phyloP scores from a whole-genome alignment of 371 early-diverging fungal genomes.

The Lichtheimia hyalospora region DNA sequence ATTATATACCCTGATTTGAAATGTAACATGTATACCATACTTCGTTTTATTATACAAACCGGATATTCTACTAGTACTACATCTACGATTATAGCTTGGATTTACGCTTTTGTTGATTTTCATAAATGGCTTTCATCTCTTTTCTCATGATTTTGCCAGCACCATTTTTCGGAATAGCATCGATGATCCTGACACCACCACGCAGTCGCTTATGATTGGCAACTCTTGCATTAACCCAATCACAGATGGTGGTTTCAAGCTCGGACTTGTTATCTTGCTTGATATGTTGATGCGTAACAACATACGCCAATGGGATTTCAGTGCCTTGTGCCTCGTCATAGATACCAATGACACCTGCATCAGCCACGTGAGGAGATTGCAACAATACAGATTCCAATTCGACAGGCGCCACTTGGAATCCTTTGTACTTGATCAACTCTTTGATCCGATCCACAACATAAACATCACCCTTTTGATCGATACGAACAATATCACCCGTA shows the following conservation, averaged over 20 bases:
- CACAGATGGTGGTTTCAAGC: slow-evolving; percentile 40
- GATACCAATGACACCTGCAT: slow-evolving; percentile 73
- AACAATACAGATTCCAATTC: slow-evolving; percentile 68
- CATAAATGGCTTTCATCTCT: slow-evolving; percentile 11
- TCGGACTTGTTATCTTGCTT: not conserved
- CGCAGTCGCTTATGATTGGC: slow-evolving; percentile 72
- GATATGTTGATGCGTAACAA: slow-evolving; percentile 51
- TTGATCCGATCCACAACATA: slow-evolving; percentile 73
- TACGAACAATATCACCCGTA: slow-evolving; percentile 79
- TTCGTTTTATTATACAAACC: not conserved
- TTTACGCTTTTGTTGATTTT: not conserved
- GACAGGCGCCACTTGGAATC: slow-evolving; percentile 74
- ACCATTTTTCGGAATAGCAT: slow-evolving; percentile 72
- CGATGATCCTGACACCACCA: slow-evolving; percentile 72
- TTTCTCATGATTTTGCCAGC: slow-evolving; percentile 79
- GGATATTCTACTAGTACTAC: no score
- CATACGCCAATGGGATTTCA: slow-evolving; percentile 79
- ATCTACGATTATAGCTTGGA: not conserved
- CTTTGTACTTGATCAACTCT: slow-evolving; percentile 78
- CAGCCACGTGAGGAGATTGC: slow-evolving; percentile 65
- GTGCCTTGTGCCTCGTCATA: slow-evolving; percentile 65
- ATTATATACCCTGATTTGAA: not conserved
- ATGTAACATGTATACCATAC: not conserved
- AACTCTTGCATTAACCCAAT: slow-evolving; percentile 63
- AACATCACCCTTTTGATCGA: slow-evolving; percentile 53